Evolutionary conservation across 1,284 basidiomycete genomes (phyloP), one percentile per base, ranked within the genome.

Genomic region (Chiua sp.): DNA sequence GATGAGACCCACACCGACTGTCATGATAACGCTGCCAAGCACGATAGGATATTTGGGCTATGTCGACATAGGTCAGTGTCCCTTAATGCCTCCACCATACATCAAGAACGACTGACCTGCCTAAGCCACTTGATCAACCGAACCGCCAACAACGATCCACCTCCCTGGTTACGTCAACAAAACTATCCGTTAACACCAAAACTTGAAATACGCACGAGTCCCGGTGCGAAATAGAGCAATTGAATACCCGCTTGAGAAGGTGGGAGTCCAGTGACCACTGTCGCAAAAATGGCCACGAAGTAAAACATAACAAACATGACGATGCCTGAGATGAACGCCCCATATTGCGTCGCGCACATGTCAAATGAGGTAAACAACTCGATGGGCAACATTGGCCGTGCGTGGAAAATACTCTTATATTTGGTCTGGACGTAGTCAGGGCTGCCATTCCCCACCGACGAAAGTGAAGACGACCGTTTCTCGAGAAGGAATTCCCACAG

Each of bases 261-360:
- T 20, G 74, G 70, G 33, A 75, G 63, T 3, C 78, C 79, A 35
- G 69, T 70, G 13, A 81, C 82, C 54, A 83, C 74, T 10, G 77
- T 76, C 68, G 80, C 78, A 69, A 82, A 83, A 53, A 84, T 80
- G 0, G 83, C 76, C 50, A 84, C 74, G 60, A 83, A 84, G 65
- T 83, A 84, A 68, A 83, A 82, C 73, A 81, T 78, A 55, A 80
- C 82, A 59, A 84, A 74, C 77, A 79, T 80, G 60, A 84, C 75
- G 68, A 83, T 79, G 12, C 82, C 82, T 2, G 72, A 73, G 8
- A 78, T 74, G 53, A 81, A 77, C 20, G 75, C 73, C 20, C 65
- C 75, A 57, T 74, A 79, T 62, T 75, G 75, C 37, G 74, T 73
- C 7, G 76, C 74, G 56, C 75, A 77, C 42, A 81, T 66, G 61